Evolutionary conservation across 1,284 basidiomycete species (phyloP).

Genomic region (Jaminaea rosea): DNA sequence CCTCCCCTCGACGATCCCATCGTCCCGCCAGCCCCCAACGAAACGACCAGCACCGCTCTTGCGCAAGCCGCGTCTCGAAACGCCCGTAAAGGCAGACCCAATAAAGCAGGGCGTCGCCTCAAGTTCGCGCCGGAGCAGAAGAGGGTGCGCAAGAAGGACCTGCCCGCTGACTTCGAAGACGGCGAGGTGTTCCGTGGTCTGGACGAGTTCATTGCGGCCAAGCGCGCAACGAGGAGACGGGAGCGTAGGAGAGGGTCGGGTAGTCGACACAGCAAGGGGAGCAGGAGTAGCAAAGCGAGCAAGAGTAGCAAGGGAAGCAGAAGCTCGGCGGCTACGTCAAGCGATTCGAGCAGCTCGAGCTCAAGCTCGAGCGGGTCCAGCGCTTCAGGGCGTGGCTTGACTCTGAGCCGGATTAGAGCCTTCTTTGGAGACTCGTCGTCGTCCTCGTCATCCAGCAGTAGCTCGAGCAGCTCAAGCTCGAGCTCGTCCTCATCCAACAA

Average conservation of each 20-base stretch:
- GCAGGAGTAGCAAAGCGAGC: conserved; percentile 20
- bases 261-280: conserved; percentile 15
- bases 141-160: conserved; percentile 32
- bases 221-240: conserved; percentile 21
- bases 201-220: conserved; percentile 34
- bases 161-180: conserved; percentile 32
- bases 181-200: conserved; percentile 41
- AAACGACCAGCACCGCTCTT: conserved; percentile 4
- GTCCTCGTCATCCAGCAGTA: conserved; percentile 11
- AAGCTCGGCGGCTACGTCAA: background rate
- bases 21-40: conserved; percentile 6
- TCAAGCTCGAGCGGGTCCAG: conserved; percentile 8
- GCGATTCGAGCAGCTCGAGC: conserved; percentile 6
- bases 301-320: conserved; percentile 8
- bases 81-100: conserved; percentile 10
- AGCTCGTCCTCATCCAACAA: conserved; percentile 14
- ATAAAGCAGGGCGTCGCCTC: conserved; percentile 13
- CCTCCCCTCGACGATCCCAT: conserved; percentile 1
- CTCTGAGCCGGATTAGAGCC: conserved; percentile 2
- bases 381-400: background rate
- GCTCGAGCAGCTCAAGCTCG: conserved; percentile 12
- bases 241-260: conserved; percentile 8
- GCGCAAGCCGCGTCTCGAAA: conserved; percentile 1
- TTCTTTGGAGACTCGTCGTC: conserved; percentile 5
- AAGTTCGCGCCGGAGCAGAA: conserved; percentile 39